These are phyloP conservation scores for Coccomyxa sp. DNA, from an alignment of 139 green algal genomes.

Conservation along the genomic window DNA sequence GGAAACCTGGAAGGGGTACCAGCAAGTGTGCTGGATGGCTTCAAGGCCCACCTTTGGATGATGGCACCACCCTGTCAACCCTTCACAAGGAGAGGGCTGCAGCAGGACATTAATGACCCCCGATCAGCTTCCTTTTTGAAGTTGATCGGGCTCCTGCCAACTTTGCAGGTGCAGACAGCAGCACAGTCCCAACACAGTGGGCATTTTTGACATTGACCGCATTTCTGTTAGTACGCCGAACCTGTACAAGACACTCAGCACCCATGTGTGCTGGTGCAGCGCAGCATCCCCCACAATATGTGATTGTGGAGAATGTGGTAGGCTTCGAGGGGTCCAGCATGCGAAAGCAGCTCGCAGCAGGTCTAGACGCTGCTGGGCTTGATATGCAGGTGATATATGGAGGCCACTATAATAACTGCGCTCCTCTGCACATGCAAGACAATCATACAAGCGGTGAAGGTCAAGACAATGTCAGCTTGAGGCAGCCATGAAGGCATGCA, in stretches of 20 bases:
- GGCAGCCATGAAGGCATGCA: no score
- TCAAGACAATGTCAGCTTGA: no score
- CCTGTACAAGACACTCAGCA: no score
- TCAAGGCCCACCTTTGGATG: constrained; percentile 58
- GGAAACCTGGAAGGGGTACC: constrained; percentile 51
- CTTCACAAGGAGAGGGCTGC: constrained; percentile 67
- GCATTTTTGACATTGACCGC: not conserved
- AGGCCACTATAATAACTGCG: no score
- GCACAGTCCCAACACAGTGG: not conserved
- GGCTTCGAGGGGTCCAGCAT: constrained; percentile 66
- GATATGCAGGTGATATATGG: constrained; percentile 14
- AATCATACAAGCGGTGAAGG: no score
- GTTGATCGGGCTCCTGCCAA: constrained; percentile 40
- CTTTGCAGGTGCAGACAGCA: constrained; percentile 12
- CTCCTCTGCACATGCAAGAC: no score
- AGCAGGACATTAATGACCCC: constrained; percentile 41
- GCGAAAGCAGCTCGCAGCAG: constrained; percentile 12
- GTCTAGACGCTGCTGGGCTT: constrained; percentile 24
- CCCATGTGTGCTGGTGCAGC: constrained; percentile 14
- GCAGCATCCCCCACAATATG: constrained; percentile 30
- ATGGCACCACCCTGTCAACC: constrained; percentile 79
- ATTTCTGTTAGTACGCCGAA: not conserved
- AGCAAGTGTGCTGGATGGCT: constrained; percentile 34
- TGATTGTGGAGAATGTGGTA: constrained; percentile 81
- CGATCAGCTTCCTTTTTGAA: constrained; percentile 51